phyloP scores from a whole-genome alignment of 116 monocot species.

The Trichopus zeylanicus region DNA sequence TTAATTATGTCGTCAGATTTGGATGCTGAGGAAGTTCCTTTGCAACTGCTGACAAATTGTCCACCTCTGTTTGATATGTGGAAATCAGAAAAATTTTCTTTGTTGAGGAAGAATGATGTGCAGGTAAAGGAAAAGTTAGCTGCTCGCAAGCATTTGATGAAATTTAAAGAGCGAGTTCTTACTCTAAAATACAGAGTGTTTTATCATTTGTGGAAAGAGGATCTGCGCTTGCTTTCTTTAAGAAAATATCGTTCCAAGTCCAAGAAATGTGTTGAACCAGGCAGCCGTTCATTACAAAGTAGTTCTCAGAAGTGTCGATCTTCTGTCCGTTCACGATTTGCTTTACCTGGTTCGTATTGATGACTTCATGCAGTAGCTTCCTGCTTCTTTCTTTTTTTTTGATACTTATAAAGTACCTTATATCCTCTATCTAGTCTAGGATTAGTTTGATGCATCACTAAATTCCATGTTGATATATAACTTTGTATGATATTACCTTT shows the following conservation, averaged over 20 bases:
- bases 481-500: too few species aligned
- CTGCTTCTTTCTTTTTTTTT: not conserved
- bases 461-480: too few species aligned
- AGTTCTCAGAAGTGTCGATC: conserved; percentile 40
- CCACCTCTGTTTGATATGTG: conserved; percentile 16
- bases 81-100: conserved; percentile 13
- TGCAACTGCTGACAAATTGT: conserved; percentile 12
- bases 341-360: conserved; percentile 45
- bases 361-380: not conserved
- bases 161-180: conserved; percentile 65
- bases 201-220: conserved; percentile 75
- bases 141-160: conserved; percentile 29
- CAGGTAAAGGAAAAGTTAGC: conserved; percentile 38
- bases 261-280: conserved; percentile 41
- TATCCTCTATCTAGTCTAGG: too few species aligned
- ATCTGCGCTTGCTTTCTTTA: conserved; percentile 41
- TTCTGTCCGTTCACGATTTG: conserved; percentile 30
- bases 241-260: conserved; percentile 52
- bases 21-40: conserved; percentile 28
- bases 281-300: conserved; percentile 23
- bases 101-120: conserved; percentile 21
- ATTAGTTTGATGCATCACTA: too few species aligned
- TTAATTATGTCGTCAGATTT: conserved; percentile 38
- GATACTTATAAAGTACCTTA: not conserved
- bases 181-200: conserved; percentile 58